A percentile compares a stretch with the other conserved stretches of the same genome.
These are phyloP conservation scores for Leonotis leonurus DNA, from an alignment of 257 asterid species.

Conservation along the genomic window DNA sequence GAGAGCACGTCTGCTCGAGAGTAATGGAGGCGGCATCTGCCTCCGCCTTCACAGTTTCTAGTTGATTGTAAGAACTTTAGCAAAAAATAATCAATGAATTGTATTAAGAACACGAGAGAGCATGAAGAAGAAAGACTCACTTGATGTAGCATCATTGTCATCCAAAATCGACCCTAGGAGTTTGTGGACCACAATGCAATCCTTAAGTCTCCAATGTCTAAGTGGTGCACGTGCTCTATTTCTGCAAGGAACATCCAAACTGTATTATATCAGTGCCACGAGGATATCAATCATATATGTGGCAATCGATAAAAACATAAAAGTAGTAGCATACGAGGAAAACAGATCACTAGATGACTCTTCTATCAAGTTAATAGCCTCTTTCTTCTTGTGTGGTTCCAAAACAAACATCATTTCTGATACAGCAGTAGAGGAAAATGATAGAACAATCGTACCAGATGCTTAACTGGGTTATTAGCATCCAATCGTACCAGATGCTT, in stretches of 20 bases:
- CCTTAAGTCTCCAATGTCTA: slow-evolving; percentile 53
- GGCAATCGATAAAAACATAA: neutral
- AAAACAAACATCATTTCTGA: slow-evolving; percentile 80
- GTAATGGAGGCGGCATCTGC: slow-evolving; percentile 83
- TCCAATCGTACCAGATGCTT: slow-evolving; percentile 76
- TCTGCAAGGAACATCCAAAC: slow-evolving; percentile 32
- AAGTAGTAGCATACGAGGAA: slow-evolving; percentile 51
- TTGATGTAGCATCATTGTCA: slow-evolving; percentile 69
- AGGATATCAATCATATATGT: neutral
- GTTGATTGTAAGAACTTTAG: slow-evolving; percentile 30
- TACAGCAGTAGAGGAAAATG: slow-evolving; percentile 38
- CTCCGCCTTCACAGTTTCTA: slow-evolving; percentile 77
- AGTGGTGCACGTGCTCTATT: slow-evolving; percentile 39
- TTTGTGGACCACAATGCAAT: slow-evolving; percentile 67
- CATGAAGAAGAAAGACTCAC: slow-evolving; percentile 30
- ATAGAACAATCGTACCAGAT: slow-evolving; percentile 47
- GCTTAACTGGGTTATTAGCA: slow-evolving; percentile 71
- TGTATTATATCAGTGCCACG: slow-evolving; percentile 6
- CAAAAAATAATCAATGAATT: neutral
- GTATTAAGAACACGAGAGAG: neutral
- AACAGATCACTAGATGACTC: slow-evolving; percentile 44
- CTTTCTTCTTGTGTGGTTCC: slow-evolving; percentile 73
- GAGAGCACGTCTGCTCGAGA: slow-evolving; percentile 79
- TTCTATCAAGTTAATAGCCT: slow-evolving; percentile 68
- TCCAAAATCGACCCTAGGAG: slow-evolving; percentile 42